Evolutionary conservation across 177 flowering plant genomes (phyloP).

Genomic region (Tripterygium wilfordii): DNA sequence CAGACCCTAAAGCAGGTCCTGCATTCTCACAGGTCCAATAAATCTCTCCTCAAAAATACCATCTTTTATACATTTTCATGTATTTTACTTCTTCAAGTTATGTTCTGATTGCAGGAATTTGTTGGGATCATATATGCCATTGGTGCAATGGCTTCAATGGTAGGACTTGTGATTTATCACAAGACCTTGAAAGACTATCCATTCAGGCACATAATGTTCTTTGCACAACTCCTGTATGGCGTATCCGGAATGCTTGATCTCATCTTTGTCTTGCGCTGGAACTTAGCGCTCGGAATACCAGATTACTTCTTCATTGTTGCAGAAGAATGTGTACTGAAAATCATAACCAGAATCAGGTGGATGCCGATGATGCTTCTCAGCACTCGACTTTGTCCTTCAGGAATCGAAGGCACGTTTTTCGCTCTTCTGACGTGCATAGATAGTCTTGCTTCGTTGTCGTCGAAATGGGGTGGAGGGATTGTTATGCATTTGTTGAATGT

Average conservation of each 20-base stretch:
- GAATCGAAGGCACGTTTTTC: slow-evolving; percentile 78
- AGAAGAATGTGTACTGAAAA: slow-evolving; percentile 40
- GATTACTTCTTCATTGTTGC: slow-evolving; percentile 50
- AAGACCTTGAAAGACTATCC: slow-evolving; percentile 47
- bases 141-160: slow-evolving; percentile 62
- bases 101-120: slow-evolving; percentile 41
- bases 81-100: too few species aligned
- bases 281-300: slow-evolving; percentile 50
- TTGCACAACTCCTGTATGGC: slow-evolving; percentile 51
- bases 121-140: slow-evolving; percentile 60
- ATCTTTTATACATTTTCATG: too few species aligned
- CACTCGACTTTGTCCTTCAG: slow-evolving; percentile 57
- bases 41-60: too few species aligned
- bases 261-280: slow-evolving; percentile 53
- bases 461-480: slow-evolving; percentile 59
- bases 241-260: slow-evolving; percentile 63
- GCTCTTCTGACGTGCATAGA: slow-evolving; percentile 76
- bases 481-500: slow-evolving; percentile 50
- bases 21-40: slow-evolving; percentile 58
- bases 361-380: slow-evolving; percentile 68
- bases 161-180: slow-evolving; percentile 59
- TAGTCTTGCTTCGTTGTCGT: slow-evolving; percentile 44
- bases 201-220: slow-evolving; percentile 47
- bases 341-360: slow-evolving; percentile 55
- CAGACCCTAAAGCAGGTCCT: slow-evolving; percentile 71